Evolutionary conservation across 192 early-diverging fungal genomes (phyloP).

Genomic region (Gigaspora rosea): DNA sequence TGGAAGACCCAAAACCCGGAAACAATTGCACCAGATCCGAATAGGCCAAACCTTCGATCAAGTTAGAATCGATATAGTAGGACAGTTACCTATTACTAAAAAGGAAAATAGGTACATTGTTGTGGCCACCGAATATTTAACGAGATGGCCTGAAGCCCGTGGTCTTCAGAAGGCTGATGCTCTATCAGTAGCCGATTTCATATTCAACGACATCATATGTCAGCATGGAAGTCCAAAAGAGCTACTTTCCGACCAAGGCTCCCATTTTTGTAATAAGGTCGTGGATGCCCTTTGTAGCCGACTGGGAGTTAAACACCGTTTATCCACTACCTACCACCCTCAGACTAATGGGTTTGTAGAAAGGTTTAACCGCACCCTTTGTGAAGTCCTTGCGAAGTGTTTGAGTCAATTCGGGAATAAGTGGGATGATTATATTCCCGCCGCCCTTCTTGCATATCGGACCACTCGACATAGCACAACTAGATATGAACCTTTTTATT

Average conservation of each 20-base stretch:
- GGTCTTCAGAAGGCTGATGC: constrained; percentile 34
- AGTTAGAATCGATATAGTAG: constrained; percentile 1
- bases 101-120: constrained; percentile 34
- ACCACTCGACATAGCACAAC: neutral
- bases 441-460: neutral
- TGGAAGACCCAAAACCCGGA: neutral
- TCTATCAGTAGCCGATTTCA: constrained; percentile 20
- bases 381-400: neutral
- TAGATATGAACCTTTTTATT: constrained; percentile 2
- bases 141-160: constrained; percentile 35
- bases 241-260: constrained; percentile 30
- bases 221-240: constrained; percentile 34
- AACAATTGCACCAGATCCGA: neutral
- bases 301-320: neutral
- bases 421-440: neutral
- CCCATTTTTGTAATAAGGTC: constrained; percentile 24
- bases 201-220: constrained; percentile 36
- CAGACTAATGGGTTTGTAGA: constrained; percentile 18
- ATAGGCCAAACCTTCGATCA: neutral
- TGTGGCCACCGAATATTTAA: constrained; percentile 34
- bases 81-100: neutral
- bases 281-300: neutral
- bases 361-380: neutral
- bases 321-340: constrained; percentile 33
- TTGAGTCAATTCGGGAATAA: neutral